Evolutionary conservation across 192 early-diverging fungal genomes (phyloP).

Genomic region (Piromyces finnis): DNA sequence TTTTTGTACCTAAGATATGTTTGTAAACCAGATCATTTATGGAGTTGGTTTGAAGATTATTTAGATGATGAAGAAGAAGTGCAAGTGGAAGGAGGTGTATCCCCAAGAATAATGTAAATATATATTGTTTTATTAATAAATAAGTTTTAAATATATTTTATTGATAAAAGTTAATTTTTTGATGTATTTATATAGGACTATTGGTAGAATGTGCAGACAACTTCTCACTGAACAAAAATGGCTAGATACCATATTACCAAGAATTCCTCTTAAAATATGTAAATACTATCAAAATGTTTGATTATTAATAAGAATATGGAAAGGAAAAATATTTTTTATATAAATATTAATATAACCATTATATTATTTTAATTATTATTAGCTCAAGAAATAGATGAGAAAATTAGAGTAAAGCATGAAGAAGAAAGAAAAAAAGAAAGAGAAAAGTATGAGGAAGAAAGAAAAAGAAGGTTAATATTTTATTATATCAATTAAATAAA

Average conservation of each 20-base stretch:
- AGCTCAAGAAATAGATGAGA: constrained; percentile 49
- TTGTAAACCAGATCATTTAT: constrained; percentile 51
- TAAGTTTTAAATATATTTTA: no score
- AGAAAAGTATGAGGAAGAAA: background rate
- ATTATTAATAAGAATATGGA: no score
- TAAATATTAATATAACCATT: no score
- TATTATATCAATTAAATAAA: background rate
- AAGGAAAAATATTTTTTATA: no score
- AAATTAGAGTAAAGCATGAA: constrained; percentile 19
- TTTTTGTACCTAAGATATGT: constrained; percentile 71
- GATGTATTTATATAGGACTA: no score
- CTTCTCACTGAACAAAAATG: constrained; percentile 61
- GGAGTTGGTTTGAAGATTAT: constrained; percentile 62
- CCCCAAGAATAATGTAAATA: constrained; percentile 34
- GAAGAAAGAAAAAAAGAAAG: background rate
- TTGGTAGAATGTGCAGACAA: constrained; percentile 44
- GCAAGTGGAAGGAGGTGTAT: constrained; percentile 27
- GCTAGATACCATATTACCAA: constrained; percentile 57
- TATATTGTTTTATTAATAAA: no score
- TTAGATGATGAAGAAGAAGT: constrained; percentile 66
- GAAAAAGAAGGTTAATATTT: background rate
- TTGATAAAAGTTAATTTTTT: no score
- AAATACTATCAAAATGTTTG: no score
- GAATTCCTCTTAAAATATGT: constrained; percentile 52
- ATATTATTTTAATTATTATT: constrained; percentile 5